Percentiles rank a stretch among this genome's conserved stretches.
Evolutionary conservation across 1,284 basidiomycete genomes (phyloP).

Genomic region (Marasmius oreades): DNA sequence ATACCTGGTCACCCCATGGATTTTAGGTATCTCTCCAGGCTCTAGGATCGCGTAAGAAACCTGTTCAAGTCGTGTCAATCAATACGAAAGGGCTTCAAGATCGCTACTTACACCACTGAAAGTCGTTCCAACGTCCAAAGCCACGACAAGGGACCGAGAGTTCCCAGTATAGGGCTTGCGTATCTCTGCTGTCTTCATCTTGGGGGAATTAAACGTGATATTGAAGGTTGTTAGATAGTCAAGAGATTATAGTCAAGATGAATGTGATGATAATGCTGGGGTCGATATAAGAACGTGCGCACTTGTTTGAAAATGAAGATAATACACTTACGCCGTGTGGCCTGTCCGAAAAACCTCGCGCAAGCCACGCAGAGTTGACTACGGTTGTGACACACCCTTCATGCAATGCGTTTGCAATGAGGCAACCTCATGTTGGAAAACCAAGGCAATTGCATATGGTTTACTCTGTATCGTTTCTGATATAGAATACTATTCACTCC

Average conservation of each 20-base stretch:
- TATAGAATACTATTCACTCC: neutral
- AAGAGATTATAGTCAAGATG: slow-evolving; percentile 5
- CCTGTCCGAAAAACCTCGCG: neutral
- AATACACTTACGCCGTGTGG: neutral
- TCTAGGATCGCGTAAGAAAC: slow-evolving; percentile 76
- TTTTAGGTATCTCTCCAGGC: slow-evolving; percentile 69
- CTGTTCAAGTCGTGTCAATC: slow-evolving; percentile 20
- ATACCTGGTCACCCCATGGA: slow-evolving; percentile 69
- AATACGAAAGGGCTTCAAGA: slow-evolving; percentile 5
- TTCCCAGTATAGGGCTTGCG: slow-evolving; percentile 69
- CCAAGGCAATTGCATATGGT: neutral
- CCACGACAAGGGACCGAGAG: slow-evolving; percentile 62
- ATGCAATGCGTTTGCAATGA: slow-evolving; percentile 17
- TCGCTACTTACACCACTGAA: slow-evolving; percentile 55
- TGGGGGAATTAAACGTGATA: slow-evolving; percentile 9
- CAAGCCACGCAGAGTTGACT: neutral
- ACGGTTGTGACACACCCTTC: neutral
- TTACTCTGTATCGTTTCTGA: slow-evolving; percentile 8
- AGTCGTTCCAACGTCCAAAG: slow-evolving; percentile 74
- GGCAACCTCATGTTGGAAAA: slow-evolving; percentile 13
- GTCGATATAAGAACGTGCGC: too few relatives aligned
- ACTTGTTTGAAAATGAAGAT: neutral
- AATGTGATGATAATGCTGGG: neutral
- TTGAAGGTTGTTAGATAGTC: slow-evolving; percentile 6
- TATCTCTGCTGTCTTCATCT: slow-evolving; percentile 48